These are phyloP conservation scores for Breviolum minutum DNA, from an alignment of 73 alveolate species.

Conservation along the genomic window DNA sequence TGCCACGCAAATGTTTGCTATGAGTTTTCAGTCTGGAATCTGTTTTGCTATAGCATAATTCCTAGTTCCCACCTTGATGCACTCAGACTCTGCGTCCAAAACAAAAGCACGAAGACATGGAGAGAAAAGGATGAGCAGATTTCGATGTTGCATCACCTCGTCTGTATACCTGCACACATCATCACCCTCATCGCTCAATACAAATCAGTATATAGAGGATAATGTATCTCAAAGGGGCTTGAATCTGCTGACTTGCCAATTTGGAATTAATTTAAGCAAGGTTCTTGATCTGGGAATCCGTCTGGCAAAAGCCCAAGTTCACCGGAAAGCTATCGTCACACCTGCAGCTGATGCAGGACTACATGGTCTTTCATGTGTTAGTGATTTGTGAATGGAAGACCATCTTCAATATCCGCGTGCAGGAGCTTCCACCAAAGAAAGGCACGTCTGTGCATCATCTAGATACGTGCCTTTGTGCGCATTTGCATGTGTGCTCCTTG, in stretches of 20 bases:
- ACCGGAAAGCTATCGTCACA: constrained; percentile 58
- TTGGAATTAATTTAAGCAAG: neutral
- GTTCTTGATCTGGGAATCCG: constrained; percentile 36
- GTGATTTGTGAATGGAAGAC: too few species aligned
- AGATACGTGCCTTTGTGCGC: too few species aligned
- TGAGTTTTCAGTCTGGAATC: neutral
- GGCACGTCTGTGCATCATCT: too few species aligned
- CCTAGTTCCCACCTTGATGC: constrained; percentile 40
- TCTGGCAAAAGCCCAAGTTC: constrained; percentile 64
- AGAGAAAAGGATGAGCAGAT: constrained; percentile 36
- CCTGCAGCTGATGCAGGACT: neutral
- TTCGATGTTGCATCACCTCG: constrained; percentile 58
- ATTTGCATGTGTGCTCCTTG: neutral
- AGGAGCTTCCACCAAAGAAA: neutral
- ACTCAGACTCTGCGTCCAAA: constrained; percentile 71
- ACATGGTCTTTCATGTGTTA: neutral
- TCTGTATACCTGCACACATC: constrained; percentile 9
- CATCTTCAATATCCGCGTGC: neutral
- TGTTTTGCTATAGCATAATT: neutral
- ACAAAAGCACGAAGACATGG: constrained; percentile 48
- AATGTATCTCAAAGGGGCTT: too few species aligned
- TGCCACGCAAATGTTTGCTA: neutral
- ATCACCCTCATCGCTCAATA: neutral
- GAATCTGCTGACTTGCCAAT: neutral
- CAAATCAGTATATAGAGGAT: too few species aligned